Evolutionary conservation across 148 eudicot genomes (phyloP), one percentile per base, ranked within the genome.

Genomic region (Silene latifolia): DNA sequence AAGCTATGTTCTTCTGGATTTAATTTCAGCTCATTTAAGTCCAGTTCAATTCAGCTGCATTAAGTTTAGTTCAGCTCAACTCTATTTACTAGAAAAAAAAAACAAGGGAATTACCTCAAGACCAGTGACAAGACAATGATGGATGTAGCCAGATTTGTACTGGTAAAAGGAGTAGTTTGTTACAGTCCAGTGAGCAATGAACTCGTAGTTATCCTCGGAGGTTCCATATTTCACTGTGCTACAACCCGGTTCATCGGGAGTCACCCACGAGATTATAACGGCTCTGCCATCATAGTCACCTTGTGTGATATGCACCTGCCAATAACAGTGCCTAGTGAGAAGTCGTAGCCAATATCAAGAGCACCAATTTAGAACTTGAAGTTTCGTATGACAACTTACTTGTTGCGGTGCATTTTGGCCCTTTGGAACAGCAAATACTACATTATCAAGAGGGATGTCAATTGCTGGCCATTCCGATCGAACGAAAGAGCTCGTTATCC

Each of bases 271-370:
- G 68, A 94, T 83, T 67, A 94, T 85, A 59, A 91, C 89, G 70
- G 97, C 98, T 82, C 85, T 91, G 77, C 97, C 98, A 78, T 94
- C 89, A 71, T 94, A 91, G 87, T 94, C 98, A 80, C 98, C 29
- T 27, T 27, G 29, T 27, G 29, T 27, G 29, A 27, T 27, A 3
- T 27, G 29, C 29, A 27, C 29, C 98, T 94, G 75, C 74, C 73
- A 67, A 72, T 24, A 46, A 63, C 21, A 69, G 44, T 20, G 58
- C 39, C 61, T 35, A 71, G 53, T 48, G 51, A 70, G 35, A 80
- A 60, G 4, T 20, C 54, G 17, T 64, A 47, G 51, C 51, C 11
- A 47, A 8, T 47, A 47, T 47, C 9, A 1, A 47, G 35, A 29
- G 7, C 24, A 67, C 39, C 39, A 25, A 67, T 39, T 14, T 13